Evolutionary conservation across 1,139 yeast species (phyloP).

Genomic region (Suhomyces yuchorum): DNA sequence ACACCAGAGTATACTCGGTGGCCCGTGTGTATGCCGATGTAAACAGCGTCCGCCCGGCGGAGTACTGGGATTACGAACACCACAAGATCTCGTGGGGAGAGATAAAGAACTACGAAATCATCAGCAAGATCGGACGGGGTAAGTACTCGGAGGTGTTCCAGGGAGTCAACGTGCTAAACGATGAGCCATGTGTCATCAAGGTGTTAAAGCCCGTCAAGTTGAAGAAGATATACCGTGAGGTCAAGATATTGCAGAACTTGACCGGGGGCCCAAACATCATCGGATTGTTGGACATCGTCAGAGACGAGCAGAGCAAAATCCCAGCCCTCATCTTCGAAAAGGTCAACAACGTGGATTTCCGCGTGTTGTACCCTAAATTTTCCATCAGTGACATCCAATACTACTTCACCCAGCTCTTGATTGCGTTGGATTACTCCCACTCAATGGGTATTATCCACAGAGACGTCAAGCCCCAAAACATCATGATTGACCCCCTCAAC

Average conservation of each 20-base stretch:
- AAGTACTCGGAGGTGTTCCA: conserved; percentile 96
- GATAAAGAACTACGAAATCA: conserved; percentile 82
- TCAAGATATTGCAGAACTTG: conserved; percentile 71
- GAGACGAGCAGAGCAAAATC: conserved; percentile 70
- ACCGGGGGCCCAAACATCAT: conserved; percentile 76
- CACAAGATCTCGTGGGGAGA: conserved; percentile 71
- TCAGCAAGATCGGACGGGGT: conserved; percentile 92
- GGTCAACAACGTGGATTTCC: conserved; percentile 70
- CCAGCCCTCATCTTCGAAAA: conserved; percentile 77
- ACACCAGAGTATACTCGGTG: conserved; percentile 56
- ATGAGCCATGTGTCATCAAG: conserved; percentile 65
- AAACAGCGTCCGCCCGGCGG: conserved; percentile 73
- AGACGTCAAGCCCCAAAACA: conserved; percentile 83
- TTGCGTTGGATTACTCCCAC: conserved; percentile 75
- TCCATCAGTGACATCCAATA: conserved; percentile 64
- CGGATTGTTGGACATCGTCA: conserved; percentile 70
- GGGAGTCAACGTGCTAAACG: conserved; percentile 53
- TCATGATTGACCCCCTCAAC: conserved; percentile 73
- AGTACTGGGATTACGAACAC: conserved; percentile 94
- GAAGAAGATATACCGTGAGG: conserved; percentile 77
- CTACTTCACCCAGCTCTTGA: conserved; percentile 67
- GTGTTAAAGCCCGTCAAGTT: conserved; percentile 79
- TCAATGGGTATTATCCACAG: conserved; percentile 85
- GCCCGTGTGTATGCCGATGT: conserved; percentile 90
- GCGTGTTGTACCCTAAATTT: conserved; percentile 69